These are phyloP conservation scores for Thalassiosira pacifica DNA, from an alignment of 352 stramenopile species.

Conservation along the genomic window DNA sequence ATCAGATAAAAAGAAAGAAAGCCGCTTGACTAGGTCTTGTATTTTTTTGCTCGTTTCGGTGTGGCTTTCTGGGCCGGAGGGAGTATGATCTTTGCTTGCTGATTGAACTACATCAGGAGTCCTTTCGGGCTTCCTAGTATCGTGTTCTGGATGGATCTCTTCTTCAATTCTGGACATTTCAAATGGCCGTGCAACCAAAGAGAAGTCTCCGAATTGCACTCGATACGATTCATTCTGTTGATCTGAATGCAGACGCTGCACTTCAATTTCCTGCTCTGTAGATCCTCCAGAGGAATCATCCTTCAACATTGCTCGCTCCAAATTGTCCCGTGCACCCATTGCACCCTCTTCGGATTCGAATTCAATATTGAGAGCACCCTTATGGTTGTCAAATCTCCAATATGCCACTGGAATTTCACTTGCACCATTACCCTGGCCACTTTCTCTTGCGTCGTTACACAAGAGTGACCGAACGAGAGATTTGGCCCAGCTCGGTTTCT, in stretches of 20 bases:
- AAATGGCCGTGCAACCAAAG: conserved; percentile 30
- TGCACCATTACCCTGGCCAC: neutral
- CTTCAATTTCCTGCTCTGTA: conserved; percentile 8
- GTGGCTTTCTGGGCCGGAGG: too few relatives aligned
- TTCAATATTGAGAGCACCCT: conserved; percentile 48
- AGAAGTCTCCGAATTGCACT: conserved; percentile 28
- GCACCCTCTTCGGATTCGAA: conserved; percentile 41
- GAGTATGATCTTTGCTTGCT: too few relatives aligned
- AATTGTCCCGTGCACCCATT: conserved; percentile 38
- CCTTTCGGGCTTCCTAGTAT: neutral
- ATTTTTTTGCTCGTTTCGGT: too few relatives aligned
- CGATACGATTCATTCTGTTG: conserved; percentile 13
- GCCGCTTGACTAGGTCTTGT: too few relatives aligned
- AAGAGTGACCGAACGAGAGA: conserved; percentile 32
- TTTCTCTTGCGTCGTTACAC: neutral
- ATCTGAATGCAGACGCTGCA: conserved; percentile 12
- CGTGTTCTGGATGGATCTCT: neutral
- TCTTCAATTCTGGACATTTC: neutral
- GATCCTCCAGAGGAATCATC: neutral
- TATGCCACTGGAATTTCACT: conserved; percentile 23
- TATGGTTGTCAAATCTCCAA: conserved; percentile 28
- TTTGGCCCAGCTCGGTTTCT: conserved; percentile 26
- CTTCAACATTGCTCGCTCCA: conserved; percentile 19
- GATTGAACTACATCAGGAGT: neutral
- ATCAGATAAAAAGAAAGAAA: too few relatives aligned